Conservation (phyloP, 2,329 filamentous ascomycete species). For the Atkinsonella hypoxylon region DNA sequence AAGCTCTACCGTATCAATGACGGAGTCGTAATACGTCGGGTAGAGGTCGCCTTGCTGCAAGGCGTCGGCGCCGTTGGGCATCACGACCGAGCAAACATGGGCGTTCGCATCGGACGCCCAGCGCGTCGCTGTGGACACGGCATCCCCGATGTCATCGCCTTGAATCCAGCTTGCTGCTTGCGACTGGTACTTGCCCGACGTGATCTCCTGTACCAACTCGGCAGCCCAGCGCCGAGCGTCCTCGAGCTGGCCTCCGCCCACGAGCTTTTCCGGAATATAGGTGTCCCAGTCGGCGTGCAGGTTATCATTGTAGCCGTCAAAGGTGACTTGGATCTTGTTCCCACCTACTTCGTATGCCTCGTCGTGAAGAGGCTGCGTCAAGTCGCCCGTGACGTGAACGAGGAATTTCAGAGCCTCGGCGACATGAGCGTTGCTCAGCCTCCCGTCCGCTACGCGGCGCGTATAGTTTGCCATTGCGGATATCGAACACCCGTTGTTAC, state of each 20-base stretch:
- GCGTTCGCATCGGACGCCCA: slow-evolving; percentile 32
- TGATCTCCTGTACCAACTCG: slow-evolving; percentile 22
- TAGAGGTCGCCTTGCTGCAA: slow-evolving; percentile 28
- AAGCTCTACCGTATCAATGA: slow-evolving; percentile 26
- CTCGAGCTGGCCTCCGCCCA: slow-evolving; percentile 22
- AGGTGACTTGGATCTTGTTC: slow-evolving; percentile 39
- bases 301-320: slow-evolving; percentile 39
- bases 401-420: slow-evolving; percentile 16
- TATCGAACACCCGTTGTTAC: slow-evolving; percentile 14
- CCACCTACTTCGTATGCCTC: slow-evolving; percentile 41
- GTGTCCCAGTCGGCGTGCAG: slow-evolving; percentile 52
- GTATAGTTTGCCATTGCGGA: slow-evolving; percentile 18
- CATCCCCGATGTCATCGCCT: slow-evolving; percentile 20
- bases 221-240: slow-evolving; percentile 28
- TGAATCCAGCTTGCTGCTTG: slow-evolving; percentile 23
- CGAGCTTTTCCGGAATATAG: slow-evolving; percentile 36
- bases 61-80: slow-evolving; percentile 23
- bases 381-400: slow-evolving; percentile 42
- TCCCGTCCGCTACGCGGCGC: slow-evolving; percentile 11
- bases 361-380: slow-evolving; percentile 42
- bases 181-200: slow-evolving; percentile 24
- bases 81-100: slow-evolving; percentile 30
- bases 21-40: slow-evolving; percentile 26
- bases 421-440: slow-evolving; percentile 8
- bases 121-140: slow-evolving; percentile 19